These are phyloP conservation scores for Alternaria arbusti DNA, from an alignment of 2,329 filamentous ascomycete genomes.

Conservation along the genomic window DNA sequence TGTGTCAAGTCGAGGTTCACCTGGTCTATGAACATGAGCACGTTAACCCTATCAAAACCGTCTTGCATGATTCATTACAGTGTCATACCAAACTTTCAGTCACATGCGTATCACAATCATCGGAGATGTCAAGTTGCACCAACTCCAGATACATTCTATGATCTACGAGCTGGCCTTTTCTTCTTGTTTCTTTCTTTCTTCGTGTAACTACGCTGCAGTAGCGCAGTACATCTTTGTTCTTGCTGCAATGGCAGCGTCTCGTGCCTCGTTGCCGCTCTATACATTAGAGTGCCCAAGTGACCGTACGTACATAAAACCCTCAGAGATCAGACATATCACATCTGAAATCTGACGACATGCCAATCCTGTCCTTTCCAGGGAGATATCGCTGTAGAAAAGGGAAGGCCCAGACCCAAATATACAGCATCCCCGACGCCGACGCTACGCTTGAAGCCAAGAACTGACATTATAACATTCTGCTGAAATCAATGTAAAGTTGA, in stretches of 20 bases:
- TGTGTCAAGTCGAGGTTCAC: not conserved
- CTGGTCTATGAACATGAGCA: not conserved
- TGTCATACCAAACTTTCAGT: not conserved
- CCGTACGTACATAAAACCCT: not conserved
- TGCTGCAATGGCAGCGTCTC: not conserved
- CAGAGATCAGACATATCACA: not conserved
- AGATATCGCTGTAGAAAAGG: not conserved
- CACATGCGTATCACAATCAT: not conserved
- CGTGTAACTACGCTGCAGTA: not conserved
- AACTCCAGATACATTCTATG: not conserved
- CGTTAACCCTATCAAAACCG: not conserved
- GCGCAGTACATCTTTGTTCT: not conserved
- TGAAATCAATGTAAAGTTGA: constrained; percentile 3
- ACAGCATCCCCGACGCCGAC: constrained; percentile 9
- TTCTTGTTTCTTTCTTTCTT: constrained; percentile 1
- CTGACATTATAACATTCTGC: constrained; percentile 1
- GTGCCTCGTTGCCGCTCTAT: not conserved
- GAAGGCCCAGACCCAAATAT: constrained; percentile 2
- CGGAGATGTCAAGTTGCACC: not conserved
- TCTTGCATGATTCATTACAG: not conserved
- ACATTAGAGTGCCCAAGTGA: not conserved
- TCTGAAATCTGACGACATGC: not conserved
- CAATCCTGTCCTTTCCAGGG: not conserved
- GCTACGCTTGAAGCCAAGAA: constrained; percentile 6
- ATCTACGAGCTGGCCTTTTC: constrained; percentile 6